Evolutionary conservation across 2,329 filamentous ascomycete species (phyloP), one percentile per base, ranked within the genome.

Genomic region (Aspergillus vadensis): DNA sequence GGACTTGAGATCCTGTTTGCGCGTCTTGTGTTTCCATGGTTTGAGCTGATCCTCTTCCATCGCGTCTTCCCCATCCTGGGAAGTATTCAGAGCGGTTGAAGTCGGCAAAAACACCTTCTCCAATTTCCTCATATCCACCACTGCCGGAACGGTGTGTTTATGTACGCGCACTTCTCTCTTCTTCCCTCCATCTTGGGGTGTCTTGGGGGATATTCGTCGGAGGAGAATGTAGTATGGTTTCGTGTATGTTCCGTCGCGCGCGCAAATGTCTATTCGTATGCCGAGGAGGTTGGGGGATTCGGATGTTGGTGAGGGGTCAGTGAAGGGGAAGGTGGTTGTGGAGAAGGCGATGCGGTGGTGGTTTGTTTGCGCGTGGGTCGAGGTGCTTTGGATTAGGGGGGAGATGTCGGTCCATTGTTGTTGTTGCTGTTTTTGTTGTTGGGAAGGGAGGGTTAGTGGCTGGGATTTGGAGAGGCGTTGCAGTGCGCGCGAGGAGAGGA

Each of bases 201-300:
- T 61, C 39, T 43, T 43, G 32, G 12, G n/a, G 48, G 17, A 4
- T 23, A 77, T 66, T 12, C 68, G 69, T 47, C 69, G 69, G 47
- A 80, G 63, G 9, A 81, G 69, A 2, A 81, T 55, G 64, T 81
- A 81, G 59, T 80, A 80, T 9, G 79, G 78, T 59, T 76, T 76
- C 4, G 69, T 64, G 61, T 78, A 80, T 3, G 65, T 69, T 4
- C 79, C 79, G 38, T 70, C 70, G 1, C 77, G 72, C 19, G 67
- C 60, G 63, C 74, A 78, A 19, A 80, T 64, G 43, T 81, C 79
- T 21, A 81, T 74, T 12, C 79, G 71, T 10, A 81, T 63, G 2
- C 79, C 79, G 3, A 81, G 65, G 1, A 81, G 66, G 39, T 72
- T 72, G 17, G 67, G 65, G 4, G 65, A 57, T 7, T 69, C 65